Evolutionary conservation across 1,139 yeast genomes (phyloP).

Genomic region (Yamadazyma dendronema): DNA sequence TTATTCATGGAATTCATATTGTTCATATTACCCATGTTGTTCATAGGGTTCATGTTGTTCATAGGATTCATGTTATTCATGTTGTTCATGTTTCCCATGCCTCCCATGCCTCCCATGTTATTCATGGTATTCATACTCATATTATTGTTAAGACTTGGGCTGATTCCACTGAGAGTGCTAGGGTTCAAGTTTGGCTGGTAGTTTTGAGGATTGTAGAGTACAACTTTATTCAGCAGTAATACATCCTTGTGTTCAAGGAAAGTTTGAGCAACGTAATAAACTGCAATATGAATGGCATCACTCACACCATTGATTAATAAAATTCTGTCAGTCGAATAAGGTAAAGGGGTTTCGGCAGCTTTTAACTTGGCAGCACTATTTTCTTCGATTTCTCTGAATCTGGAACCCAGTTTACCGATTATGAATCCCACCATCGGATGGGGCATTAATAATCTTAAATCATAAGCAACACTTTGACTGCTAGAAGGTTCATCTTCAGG

Average conservation of each 20-base stretch:
- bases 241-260: slow-evolving; percentile 58
- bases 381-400: slow-evolving; percentile 80
- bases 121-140: slow-evolving; percentile 12
- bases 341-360: slow-evolving; percentile 75
- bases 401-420: slow-evolving; percentile 76
- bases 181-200: slow-evolving; percentile 25
- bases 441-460: slow-evolving; percentile 67
- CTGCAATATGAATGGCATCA: slow-evolving; percentile 84
- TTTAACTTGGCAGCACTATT: slow-evolving; percentile 75
- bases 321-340: slow-evolving; percentile 78
- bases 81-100: slow-evolving; percentile 3
- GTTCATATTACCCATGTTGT: slow-evolving; percentile 10
- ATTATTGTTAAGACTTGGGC: slow-evolving; percentile 11
- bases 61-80: slow-evolving; percentile 16
- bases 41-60: neutral
- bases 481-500: slow-evolving; percentile 65
- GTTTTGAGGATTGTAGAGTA: slow-evolving; percentile 67
- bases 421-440: slow-evolving; percentile 80
- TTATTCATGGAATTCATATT: slow-evolving; percentile 17
- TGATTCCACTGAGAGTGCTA: slow-evolving; percentile 13
- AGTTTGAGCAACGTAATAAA: slow-evolving; percentile 69
- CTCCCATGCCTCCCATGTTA: slow-evolving; percentile 14
- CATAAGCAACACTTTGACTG: slow-evolving; percentile 52
- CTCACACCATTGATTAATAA: slow-evolving; percentile 76
- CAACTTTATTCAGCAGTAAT: slow-evolving; percentile 48